These are phyloP conservation scores for Gymnopilus dilepis DNA, from an alignment of 768 basidiomycete species.

Conservation along the genomic window DNA sequence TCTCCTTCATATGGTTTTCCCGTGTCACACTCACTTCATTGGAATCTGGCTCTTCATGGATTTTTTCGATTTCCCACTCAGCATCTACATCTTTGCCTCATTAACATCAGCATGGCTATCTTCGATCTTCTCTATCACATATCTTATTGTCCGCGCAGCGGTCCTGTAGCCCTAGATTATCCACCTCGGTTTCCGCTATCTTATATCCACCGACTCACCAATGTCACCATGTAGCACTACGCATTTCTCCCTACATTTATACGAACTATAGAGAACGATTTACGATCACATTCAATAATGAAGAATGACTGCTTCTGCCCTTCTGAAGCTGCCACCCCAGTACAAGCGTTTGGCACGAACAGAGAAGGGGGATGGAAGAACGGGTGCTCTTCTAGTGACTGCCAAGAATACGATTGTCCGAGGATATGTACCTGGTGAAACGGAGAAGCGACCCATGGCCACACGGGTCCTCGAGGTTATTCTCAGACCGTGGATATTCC, in stretches of 20 bases:
- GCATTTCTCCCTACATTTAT: conserved; percentile 1
- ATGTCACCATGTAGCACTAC: conserved; percentile 27
- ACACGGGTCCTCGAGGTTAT: background rate
- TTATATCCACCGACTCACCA: conserved; percentile 8
- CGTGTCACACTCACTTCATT: conserved; percentile 1
- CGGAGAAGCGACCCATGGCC: background rate
- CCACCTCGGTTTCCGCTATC: conserved; percentile 11
- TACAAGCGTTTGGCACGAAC: background rate
- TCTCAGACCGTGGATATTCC: conserved; percentile 5
- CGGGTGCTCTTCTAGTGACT: background rate
- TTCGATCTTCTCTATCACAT: conserved; percentile 13
- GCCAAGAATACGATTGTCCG: conserved; percentile 6
- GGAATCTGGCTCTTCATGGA: conserved; percentile 14
- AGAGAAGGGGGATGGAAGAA: background rate
- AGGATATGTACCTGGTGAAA: conserved; percentile 4
- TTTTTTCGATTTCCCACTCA: conserved; percentile 16
- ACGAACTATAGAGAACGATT: conserved; percentile 13
- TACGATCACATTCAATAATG: conserved; percentile 14
- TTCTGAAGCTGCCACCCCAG: background rate
- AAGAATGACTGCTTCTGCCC: conserved; percentile 5
- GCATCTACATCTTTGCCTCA: conserved; percentile 10
- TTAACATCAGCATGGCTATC: conserved; percentile 14
- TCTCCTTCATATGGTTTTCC: conserved; percentile 17
- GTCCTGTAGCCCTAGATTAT: conserved; percentile 32
- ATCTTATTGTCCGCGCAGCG: conserved; percentile 21